phyloP scores from a whole-genome alignment of 768 basidiomycete genomes.

The Pulveroboletus ravenelii region DNA sequence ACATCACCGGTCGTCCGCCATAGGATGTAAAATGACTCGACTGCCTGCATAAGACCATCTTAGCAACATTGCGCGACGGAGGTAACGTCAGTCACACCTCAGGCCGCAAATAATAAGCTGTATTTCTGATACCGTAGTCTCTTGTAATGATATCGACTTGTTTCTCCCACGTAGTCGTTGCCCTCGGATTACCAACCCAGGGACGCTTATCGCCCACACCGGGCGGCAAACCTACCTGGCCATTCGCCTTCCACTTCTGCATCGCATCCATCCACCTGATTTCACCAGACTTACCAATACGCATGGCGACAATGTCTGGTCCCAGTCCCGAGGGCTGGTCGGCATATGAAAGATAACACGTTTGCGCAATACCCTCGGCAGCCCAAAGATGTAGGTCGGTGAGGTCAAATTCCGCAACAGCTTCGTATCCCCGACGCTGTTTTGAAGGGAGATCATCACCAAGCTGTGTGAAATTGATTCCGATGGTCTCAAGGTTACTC shows the following conservation, averaged over 20 bases:
- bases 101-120: constrained; percentile 58
- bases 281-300: constrained; percentile 20
- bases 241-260: constrained; percentile 44
- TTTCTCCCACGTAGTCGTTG: constrained; percentile 14
- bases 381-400: constrained; percentile 69
- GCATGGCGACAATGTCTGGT: constrained; percentile 50
- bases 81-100: constrained; percentile 45
- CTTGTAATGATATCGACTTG: constrained; percentile 29
- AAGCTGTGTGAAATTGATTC: constrained; percentile 43
- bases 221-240: constrained; percentile 46
- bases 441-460: constrained; percentile 19
- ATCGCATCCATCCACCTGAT: constrained; percentile 32
- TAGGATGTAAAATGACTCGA: constrained; percentile 69
- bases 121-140: constrained; percentile 50
- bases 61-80: background rate
- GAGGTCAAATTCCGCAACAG: constrained; percentile 46
- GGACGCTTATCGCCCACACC: constrained; percentile 42
- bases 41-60: constrained; percentile 40
- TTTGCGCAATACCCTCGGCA: constrained; percentile 69
- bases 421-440: constrained; percentile 31
- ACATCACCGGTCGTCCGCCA: constrained; percentile 66
- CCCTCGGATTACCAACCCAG: constrained; percentile 24
- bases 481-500: constrained; percentile 44
- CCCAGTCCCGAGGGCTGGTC: constrained; percentile 67
- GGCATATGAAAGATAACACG: constrained; percentile 66